Conservation (phyloP, 805 yeast species). For the Maudiozyma bulderi region DNA sequence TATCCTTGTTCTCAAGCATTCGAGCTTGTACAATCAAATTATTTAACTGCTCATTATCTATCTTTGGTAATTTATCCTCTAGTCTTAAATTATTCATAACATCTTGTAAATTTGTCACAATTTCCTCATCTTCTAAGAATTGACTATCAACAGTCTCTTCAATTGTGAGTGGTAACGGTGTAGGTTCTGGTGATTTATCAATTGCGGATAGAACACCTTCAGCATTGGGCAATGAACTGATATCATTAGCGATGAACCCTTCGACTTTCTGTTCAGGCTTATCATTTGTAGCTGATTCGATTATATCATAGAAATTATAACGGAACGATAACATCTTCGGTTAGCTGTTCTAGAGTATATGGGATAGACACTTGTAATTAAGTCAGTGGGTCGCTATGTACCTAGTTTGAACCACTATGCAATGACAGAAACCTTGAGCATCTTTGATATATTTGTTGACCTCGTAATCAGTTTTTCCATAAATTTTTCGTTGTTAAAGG, state of each 20-base stretch:
- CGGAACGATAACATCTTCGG: background rate
- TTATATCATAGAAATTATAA: conserved; percentile 1
- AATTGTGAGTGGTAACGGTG: background rate
- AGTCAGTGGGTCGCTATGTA: no score
- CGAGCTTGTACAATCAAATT: background rate
- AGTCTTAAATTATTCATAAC: conserved; percentile 7
- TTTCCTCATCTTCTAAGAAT: background rate
- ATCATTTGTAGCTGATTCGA: background rate
- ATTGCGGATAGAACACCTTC: background rate
- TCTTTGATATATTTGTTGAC: no score
- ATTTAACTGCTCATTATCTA: background rate
- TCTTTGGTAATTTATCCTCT: conserved; percentile 8
- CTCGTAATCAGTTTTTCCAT: no score
- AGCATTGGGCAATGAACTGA: no score
- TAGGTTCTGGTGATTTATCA: background rate
- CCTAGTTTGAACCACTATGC: no score
- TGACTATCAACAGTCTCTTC: background rate
- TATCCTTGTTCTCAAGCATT: no score
- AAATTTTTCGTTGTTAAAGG: no score
- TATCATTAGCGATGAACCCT: no score
- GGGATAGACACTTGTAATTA: no score
- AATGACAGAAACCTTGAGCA: no score
- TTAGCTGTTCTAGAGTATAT: background rate
- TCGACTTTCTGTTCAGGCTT: background rate
- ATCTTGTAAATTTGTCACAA: background rate